A percentile compares a stretch with the other conserved stretches of the same genome.
These are phyloP conservation scores for Periconia macrospinosa DNA, from an alignment of 2,329 filamentous ascomycete genomes.

Conservation along the genomic window DNA sequence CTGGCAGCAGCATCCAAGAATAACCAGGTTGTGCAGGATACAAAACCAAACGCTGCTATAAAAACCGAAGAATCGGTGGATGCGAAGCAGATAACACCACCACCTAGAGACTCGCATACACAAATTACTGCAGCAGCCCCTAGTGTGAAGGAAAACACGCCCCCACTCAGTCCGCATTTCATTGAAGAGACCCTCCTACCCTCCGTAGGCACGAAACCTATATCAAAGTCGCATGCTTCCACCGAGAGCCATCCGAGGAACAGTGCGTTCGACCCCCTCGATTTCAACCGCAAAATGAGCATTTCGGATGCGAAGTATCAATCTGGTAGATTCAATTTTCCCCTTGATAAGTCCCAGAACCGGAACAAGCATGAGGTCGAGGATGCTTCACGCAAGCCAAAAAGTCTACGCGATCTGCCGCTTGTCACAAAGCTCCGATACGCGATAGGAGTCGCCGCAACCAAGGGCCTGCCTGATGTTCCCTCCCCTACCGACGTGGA, in stretches of 20 bases:
- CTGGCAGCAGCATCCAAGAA: constrained; percentile 17
- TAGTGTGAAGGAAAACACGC: constrained; percentile 28
- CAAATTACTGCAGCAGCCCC: neutral
- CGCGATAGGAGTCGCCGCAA: constrained; percentile 27
- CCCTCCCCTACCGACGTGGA: constrained; percentile 15
- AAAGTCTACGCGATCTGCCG: constrained; percentile 31
- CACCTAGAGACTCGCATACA: neutral
- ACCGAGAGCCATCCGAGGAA: constrained; percentile 24
- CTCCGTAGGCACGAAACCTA: constrained; percentile 29
- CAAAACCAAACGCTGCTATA: neutral
- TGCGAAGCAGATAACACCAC: neutral
- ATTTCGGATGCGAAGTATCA: constrained; percentile 58
- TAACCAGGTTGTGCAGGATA: neutral
- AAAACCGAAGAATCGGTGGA: neutral
- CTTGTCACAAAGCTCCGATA: constrained; percentile 35
- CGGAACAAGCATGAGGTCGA: neutral
- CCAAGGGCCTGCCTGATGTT: constrained; percentile 19
- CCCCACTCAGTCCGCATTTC: constrained; percentile 45
- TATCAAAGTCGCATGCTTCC: constrained; percentile 2
- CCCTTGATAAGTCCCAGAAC: constrained; percentile 11
- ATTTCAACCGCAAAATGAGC: constrained; percentile 53
- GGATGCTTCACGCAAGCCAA: constrained; percentile 12
- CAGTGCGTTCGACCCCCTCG: constrained; percentile 55
- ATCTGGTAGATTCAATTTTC: constrained; percentile 48
- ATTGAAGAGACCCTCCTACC: constrained; percentile 52